Percentiles rank a stretch among this genome's conserved stretches.
These are phyloP conservation scores for Clitopilus passeckerianus DNA, from an alignment of 768 basidiomycete species.

Conservation along the genomic window DNA sequence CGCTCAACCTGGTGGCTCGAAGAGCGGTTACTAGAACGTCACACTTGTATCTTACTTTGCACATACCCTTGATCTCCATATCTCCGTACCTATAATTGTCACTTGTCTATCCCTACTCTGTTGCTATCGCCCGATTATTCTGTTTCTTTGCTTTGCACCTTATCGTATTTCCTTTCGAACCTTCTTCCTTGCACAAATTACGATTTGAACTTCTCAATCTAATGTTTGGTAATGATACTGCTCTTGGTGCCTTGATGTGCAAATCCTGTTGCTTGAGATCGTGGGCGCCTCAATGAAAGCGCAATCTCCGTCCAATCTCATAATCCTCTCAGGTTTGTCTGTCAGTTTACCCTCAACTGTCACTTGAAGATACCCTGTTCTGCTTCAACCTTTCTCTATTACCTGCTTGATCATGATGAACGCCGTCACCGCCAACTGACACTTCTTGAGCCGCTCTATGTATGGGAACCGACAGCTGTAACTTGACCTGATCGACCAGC, in stretches of 20 bases:
- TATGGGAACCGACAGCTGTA: too few species aligned
- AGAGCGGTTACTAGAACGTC: slow-evolving; percentile 42
- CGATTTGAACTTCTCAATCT: neutral
- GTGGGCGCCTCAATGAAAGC: neutral
- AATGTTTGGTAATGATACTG: neutral
- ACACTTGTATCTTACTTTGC: neutral
- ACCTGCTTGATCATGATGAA: too few species aligned
- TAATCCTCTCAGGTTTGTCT: neutral
- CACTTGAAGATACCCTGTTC: neutral
- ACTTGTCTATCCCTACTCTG: neutral
- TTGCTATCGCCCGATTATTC: neutral
- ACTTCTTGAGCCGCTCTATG: too few species aligned
- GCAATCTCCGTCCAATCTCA: neutral
- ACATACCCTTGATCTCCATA: neutral
- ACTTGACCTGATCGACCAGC: too few species aligned
- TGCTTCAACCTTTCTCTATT: neutral
- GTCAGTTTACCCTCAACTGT: too few species aligned
- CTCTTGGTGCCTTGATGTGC: neutral
- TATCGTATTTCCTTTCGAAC: neutral
- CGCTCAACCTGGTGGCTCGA: slow-evolving; percentile 45
- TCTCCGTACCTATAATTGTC: neutral
- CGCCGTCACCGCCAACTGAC: neutral
- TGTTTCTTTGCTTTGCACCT: neutral
- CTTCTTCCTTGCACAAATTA: neutral
- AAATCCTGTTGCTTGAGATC: neutral